Base-by-base conservation (phyloP, 345 rosid species). In the Salix caprea region DNA sequence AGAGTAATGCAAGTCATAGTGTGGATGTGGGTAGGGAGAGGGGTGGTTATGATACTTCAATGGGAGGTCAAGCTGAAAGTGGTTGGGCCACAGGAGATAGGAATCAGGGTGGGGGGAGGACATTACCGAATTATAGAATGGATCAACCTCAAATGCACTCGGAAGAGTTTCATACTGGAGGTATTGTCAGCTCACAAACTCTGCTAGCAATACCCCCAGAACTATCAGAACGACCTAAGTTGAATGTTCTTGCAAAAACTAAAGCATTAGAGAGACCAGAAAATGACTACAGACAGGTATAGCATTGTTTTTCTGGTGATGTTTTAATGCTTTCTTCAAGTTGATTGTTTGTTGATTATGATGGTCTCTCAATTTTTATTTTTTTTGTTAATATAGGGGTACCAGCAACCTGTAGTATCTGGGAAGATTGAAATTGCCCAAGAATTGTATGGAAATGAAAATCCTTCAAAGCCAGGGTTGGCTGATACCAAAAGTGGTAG, bases 201-300 rank as follows among this genome's bases (percentile, higher is more conserved):
- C 37, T 39, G 7, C 64, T 76, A 60, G 19, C 56, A 13, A 14
- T 56, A 13, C 50, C 71, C 18, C 67, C 19, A 28, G 77, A 68
- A 67, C 15, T 62, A 69, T 76, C 70, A 30, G 82, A 72, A 2
- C 24, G 7, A 21, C 46, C 58, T 69, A 76, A 62, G 58, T 30
- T 65, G 23, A 65, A 73, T 48, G 9, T 61, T 24, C 7, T 39
- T 79, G 75, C 73, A 1, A 69, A 61, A 73, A 68, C 77, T 39
- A 14, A 66, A 65, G 42, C 62, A 5, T 65, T 68, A 46, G 81
- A 68, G 71, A 64, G 32, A 5, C 42, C 77, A 39, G 77, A 75
- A 61, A 26, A 32, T 4, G 19, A 68, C 28, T 32, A 19, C 61
- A 71, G 72, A 40, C 84, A 78, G 84, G 78, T 84, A 72, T 18